Percentiles rank a stretch among this genome's conserved stretches.
These are phyloP conservation scores for Ceratonia siliqua DNA, from an alignment of 306 rosid genomes.

Conservation along the genomic window DNA sequence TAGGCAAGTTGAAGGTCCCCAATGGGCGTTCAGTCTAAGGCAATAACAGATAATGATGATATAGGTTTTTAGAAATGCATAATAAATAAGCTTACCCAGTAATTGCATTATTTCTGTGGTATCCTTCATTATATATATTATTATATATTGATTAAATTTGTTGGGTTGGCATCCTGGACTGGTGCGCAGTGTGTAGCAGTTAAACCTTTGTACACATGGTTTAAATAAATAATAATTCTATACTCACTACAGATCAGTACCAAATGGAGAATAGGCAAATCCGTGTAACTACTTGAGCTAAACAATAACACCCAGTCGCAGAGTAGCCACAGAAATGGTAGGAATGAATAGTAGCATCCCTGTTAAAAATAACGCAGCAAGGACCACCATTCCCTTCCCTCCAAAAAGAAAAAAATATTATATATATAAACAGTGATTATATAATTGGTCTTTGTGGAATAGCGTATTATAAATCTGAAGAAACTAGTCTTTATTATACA, in stretches of 20 bases:
- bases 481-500: neutral
- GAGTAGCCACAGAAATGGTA: neutral
- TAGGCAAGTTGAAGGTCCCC: too few species aligned
- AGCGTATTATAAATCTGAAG: neutral
- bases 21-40: too few species aligned
- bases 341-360: neutral
- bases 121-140: too few species aligned
- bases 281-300: neutral
- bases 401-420: too few species aligned
- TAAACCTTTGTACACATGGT: neutral
- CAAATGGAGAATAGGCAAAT: neutral
- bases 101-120: too few species aligned
- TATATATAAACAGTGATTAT: neutral
- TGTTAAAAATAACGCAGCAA: neutral
- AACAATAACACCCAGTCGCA: too few species aligned
- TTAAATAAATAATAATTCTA: too few species aligned
- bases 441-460: too few species aligned
- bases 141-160: neutral
- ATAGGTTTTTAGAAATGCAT: neutral
- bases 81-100: neutral
- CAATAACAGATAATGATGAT: too few species aligned
- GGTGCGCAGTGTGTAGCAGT: too few species aligned
- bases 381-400: too few species aligned
- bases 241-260: neutral
- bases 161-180: neutral